Base-by-base conservation (phyloP, 202 grass and related monocot genomes). In the Musa balbisiana region DNA sequence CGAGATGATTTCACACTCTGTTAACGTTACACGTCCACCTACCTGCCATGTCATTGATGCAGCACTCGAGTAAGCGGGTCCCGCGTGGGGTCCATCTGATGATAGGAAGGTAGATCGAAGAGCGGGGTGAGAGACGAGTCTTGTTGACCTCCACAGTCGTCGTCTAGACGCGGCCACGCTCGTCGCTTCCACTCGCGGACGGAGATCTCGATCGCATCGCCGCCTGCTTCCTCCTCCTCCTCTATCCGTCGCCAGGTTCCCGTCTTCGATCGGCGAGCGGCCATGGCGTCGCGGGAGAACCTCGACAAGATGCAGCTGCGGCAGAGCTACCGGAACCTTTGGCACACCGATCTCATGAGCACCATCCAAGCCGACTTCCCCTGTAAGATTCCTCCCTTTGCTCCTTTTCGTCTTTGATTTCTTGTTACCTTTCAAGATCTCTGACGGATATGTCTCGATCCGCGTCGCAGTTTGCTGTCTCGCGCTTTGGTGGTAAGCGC, bases 321-420 rank as follows among this genome's bases (percentile, higher is more conserved):
- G 76, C 84, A 86, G 84, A 84, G 75, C 86, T 92, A 92, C 83
- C 81, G 84, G 81, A 92, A 92, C 81, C 43, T 92, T 68, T 92
- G 89, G 89, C 89, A 92, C 79, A 86, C 86, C 59, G 83, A 92
- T 74, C 86, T 92, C 84, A 86, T 82, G 71, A 79, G 73, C 79
- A 83, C 89, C 26, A 79, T 80, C 68, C 70, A 54, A 15, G 76
- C 81, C 0, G 84, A 88, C 64, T 70, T 80, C 69, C 84, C 89
- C 27, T 88, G 86, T 92, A 13, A 12, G 76, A 80, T 54, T 9
- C 51, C 22, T 2, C 59, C 62, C 60, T 14, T n/a, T 2, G 2
- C 8, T 3, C 12, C 29, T 54, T 72, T 63, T 71, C 15, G 1
- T 51, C 16, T 21, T 80, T 62, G n/a, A 8, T 0, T 50, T 69